A percentile compares a stretch with the other conserved stretches of the same genome.
phyloP scores from a whole-genome alignment of 768 basidiomycete species.

The Termitomyces sp. region DNA sequence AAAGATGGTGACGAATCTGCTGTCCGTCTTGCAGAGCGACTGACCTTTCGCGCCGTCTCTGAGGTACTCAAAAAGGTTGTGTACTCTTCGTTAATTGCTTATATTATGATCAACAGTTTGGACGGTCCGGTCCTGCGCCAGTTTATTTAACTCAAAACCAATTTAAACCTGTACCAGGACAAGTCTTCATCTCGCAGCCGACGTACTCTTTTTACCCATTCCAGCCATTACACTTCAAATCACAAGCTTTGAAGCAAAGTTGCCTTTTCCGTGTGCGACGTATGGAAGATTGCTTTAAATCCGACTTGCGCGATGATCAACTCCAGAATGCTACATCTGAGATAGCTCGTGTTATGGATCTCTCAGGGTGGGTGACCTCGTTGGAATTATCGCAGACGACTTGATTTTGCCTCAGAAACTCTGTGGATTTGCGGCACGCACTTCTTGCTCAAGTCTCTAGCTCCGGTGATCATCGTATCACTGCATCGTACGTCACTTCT shows the following conservation, averaged over 20 bases:
- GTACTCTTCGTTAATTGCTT: background rate
- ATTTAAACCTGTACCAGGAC: constrained; percentile 16
- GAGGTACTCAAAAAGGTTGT: constrained; percentile 33
- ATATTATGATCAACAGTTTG: constrained; percentile 2
- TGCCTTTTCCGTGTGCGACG: constrained; percentile 55
- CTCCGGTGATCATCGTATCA: constrained; percentile 15
- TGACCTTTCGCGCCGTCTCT: constrained; percentile 44
- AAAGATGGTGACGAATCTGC: constrained; percentile 29
- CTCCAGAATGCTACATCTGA: constrained; percentile 28
- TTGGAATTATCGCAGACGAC: background rate
- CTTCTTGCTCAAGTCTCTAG: constrained; percentile 5
- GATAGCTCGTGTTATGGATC: constrained; percentile 25
- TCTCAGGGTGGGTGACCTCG: constrained; percentile 23
- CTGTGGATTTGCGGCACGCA: constrained; percentile 6
- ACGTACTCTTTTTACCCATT: constrained; percentile 69
- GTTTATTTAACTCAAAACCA: constrained; percentile 16
- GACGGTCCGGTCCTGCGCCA: constrained; percentile 3
- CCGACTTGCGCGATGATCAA: constrained; percentile 30
- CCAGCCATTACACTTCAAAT: constrained; percentile 38
- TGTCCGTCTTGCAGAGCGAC: constrained; percentile 40
- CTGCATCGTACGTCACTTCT: constrained; percentile 33
- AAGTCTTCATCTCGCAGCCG: constrained; percentile 22
- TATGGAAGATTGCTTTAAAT: constrained; percentile 54
- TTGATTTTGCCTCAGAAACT: background rate
- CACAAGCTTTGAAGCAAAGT: constrained; percentile 38